phyloP scores from a whole-genome alignment of 1,284 basidiomycete species.

The Pulveroboletus sp. region DNA sequence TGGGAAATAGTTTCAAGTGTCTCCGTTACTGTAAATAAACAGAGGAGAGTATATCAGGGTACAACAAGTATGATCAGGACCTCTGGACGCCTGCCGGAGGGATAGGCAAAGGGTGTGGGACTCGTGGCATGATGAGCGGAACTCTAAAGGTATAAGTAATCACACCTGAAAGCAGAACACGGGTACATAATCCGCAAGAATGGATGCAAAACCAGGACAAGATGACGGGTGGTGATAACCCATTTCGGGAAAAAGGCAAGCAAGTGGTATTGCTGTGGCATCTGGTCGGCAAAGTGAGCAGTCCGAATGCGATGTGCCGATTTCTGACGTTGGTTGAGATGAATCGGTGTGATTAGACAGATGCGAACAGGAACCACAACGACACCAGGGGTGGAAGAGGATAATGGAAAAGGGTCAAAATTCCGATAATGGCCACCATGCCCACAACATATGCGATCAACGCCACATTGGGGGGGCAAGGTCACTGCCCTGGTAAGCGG shows the following conservation, averaged over 20 bases:
- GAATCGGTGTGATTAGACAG: slow-evolving; percentile 2
- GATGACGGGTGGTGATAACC: background rate
- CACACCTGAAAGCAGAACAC: background rate
- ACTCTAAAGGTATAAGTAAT: slow-evolving; percentile 31
- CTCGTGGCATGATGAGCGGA: background rate
- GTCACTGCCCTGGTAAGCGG: slow-evolving; percentile 4
- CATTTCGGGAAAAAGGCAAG: slow-evolving; percentile 9
- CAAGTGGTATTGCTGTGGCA: slow-evolving; percentile 2
- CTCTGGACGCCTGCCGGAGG: slow-evolving; percentile 7
- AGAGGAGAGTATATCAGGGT: slow-evolving; percentile 17
- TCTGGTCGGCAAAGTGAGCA: background rate
- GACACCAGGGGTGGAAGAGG: slow-evolving; percentile 4
- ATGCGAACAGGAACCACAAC: slow-evolving; percentile 8
- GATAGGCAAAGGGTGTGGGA: slow-evolving; percentile 1
- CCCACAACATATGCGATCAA: slow-evolving; percentile 8
- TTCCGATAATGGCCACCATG: slow-evolving; percentile 25
- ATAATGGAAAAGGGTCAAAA: slow-evolving; percentile 1
- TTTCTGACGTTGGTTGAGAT: slow-evolving; percentile 27
- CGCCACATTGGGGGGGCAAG: slow-evolving; percentile 1
- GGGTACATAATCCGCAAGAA: slow-evolving; percentile 9
- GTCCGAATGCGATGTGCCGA: slow-evolving; percentile 5
- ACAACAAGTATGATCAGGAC: slow-evolving; percentile 28
- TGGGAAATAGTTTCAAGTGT: too few species aligned
- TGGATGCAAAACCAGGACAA: background rate
- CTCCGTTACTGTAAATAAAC: too few species aligned